Percentiles rank a stretch among this genome's conserved stretches.
These are phyloP conservation scores for Colletotrichum filicis DNA, from an alignment of 2,329 filamentous ascomycete species.

Conservation along the genomic window DNA sequence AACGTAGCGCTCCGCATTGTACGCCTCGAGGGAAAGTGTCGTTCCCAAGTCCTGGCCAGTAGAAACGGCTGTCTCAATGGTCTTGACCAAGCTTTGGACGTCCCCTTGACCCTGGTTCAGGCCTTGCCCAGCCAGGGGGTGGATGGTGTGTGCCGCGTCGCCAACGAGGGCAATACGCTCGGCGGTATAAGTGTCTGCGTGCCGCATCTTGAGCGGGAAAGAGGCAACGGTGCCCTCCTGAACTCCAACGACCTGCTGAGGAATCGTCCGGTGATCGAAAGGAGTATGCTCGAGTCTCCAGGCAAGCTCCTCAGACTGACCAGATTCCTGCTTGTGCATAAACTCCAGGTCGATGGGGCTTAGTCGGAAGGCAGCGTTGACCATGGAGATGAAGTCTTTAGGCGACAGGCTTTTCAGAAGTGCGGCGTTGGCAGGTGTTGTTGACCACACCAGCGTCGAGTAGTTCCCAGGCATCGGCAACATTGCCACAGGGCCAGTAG, in stretches of 20 bases:
- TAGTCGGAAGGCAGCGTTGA: constrained; percentile 93
- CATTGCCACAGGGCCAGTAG: constrained; percentile 90
- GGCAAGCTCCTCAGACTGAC: constrained; percentile 79
- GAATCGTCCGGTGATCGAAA: constrained; percentile 64
- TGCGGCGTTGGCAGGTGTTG: constrained; percentile 81
- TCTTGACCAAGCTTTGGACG: constrained; percentile 79
- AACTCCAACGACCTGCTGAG: constrained; percentile 74
- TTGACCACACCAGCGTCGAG: constrained; percentile 94
- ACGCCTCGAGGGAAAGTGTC: constrained; percentile 81
- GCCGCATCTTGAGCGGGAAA: constrained; percentile 90
- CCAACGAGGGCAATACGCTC: constrained; percentile 93
- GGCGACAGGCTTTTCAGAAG: constrained; percentile 80
- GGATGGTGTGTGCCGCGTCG: constrained; percentile 94
- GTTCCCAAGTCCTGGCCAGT: constrained; percentile 91
- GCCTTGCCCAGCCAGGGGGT: constrained; percentile 94
- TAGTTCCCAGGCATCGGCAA: constrained; percentile 86
- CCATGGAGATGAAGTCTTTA: constrained; percentile 82
- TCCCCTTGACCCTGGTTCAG: constrained; percentile 94
- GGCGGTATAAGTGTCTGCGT: constrained; percentile 92
- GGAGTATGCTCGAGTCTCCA: constrained; percentile 84
- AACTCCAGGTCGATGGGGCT: constrained; percentile 82
- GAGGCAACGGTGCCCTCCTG: constrained; percentile 86
- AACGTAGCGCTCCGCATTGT: constrained; percentile 83
- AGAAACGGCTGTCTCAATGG: constrained; percentile 79
- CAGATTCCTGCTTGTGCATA: constrained; percentile 73